Evolutionary conservation across 306 rosid genomes (phyloP), one percentile per base, ranked within the genome.

Genomic region (Trifolium dubium): DNA sequence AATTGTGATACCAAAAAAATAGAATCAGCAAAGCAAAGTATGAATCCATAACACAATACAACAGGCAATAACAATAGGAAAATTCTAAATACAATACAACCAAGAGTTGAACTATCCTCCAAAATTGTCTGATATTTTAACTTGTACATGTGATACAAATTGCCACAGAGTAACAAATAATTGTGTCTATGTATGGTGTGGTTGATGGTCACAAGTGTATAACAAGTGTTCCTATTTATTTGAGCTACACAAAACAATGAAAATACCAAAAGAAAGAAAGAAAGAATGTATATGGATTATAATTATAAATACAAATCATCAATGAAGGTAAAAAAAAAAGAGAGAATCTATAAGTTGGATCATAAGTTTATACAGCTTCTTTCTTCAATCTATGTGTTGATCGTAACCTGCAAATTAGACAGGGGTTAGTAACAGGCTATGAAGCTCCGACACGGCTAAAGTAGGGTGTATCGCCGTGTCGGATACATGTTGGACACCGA

Each of bases 341-440:
- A 67, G 59, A 59, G 64, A 69, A 77, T 60, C 66, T 50, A 40
- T 35, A 61, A 51, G 78, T 51, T 69, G 63, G 59, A 73, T 47
- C 44, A 66, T 30, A 3, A 76, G 30, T 81, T 74, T 77, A 55
- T 70, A 32, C 67, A 63, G 74, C 83, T 76, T 88, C 61, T 14
- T 77, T 64, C 82, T 80, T 81, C 72, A 30, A 74, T 60, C 56
- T 66, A 51, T 31, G 46, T 35, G 43, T 55, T 15, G 59, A 63
- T 60, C 76, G 55, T 65, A 76, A 73, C 86, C 89, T 75, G 89
- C 75, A 58, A 58, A 34, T 30, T 59, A 37, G 19, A 23, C 40
- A 62, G 43, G 13, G 71, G 55, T 81, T 71, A 70, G 17, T 69
- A 74, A 63, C 53, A 47, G 47, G 51, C 23, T 4, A 64, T 14